Percentiles rank a stretch among this genome's conserved stretches.
phyloP scores from a whole-genome alignment of 371 early-diverging fungal genomes.

The Mucor ambiguus region DNA sequence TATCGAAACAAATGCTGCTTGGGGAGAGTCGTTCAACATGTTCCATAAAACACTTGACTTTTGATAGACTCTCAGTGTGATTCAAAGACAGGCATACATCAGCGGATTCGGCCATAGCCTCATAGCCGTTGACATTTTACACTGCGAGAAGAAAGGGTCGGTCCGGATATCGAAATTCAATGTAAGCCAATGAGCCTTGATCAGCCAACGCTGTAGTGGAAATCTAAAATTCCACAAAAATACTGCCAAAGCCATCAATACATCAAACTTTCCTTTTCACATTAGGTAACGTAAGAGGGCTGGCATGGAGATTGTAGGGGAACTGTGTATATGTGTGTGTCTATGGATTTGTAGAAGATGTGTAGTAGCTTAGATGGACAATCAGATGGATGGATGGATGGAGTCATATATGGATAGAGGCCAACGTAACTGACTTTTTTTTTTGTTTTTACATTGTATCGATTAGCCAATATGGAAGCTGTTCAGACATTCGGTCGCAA shows the following conservation, averaged over 20 bases:
- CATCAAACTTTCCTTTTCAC: conserved; percentile 25
- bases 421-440: background rate
- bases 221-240: conserved; percentile 6
- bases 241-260: conserved; percentile 4
- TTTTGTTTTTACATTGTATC: background rate
- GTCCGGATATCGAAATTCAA: background rate
- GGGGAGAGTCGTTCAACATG: background rate
- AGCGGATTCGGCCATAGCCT: too few species aligned
- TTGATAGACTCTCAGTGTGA: too few species aligned
- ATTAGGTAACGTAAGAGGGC: conserved; percentile 19
- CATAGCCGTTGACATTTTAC: too few species aligned
- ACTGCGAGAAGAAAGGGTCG: background rate
- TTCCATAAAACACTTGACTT: too few species aligned
- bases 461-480: conserved; percentile 44
- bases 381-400: conserved; percentile 14
- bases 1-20: background rate
- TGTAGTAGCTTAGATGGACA: conserved; percentile 16
- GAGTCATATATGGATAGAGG: background rate
- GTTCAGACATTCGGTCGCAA: conserved; percentile 63
- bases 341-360: background rate
- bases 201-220: background rate
- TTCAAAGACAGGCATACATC: too few species aligned
- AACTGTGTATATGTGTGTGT: background rate
- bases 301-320: background rate
- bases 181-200: background rate